A percentile compares a stretch with the other conserved stretches of the same genome.
Evolutionary conservation across 768 basidiomycete species (phyloP).

Genomic region (Infundibulicybe gibba): DNA sequence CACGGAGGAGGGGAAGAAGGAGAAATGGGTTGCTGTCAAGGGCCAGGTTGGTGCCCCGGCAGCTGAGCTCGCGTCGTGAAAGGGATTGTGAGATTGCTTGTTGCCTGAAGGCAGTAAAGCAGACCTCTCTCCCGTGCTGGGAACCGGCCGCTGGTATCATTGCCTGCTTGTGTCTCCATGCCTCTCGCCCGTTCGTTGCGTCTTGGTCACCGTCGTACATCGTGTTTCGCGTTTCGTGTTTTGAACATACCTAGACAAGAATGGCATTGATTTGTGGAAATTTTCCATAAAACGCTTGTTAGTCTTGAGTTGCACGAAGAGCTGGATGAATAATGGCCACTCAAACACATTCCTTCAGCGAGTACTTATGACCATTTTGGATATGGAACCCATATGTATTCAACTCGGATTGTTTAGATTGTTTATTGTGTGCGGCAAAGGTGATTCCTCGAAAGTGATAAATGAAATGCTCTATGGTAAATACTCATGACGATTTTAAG

Average conservation of each 20-base stretch:
- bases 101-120: neutral
- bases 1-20: conserved; percentile 38
- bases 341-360: no score
- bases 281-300: neutral
- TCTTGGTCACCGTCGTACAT: conserved; percentile 14
- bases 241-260: conserved; percentile 16
- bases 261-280: conserved; percentile 17
- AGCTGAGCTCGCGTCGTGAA: conserved; percentile 9
- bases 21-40: conserved; percentile 81
- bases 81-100: neutral
- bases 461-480: conserved; percentile 7
- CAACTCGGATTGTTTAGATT: no score
- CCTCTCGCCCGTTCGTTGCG: conserved; percentile 17
- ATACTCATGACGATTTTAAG: conserved; percentile 53
- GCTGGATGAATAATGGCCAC: no score
- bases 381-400: no score
- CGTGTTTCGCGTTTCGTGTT: conserved; percentile 11
- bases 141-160: conserved; percentile 3
- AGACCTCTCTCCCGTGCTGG: conserved; percentile 3
- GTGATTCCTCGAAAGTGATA: conserved; percentile 1
- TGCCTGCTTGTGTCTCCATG: conserved; percentile 14
- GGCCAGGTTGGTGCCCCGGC: conserved; percentile 27
- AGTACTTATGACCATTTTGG: no score
- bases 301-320: neutral
- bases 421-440: neutral